A percentile compares a stretch with the other conserved stretches of the same genome.
phyloP scores from a whole-genome alignment of 306 rosid genomes.

The Acacia melanoxylon region DNA sequence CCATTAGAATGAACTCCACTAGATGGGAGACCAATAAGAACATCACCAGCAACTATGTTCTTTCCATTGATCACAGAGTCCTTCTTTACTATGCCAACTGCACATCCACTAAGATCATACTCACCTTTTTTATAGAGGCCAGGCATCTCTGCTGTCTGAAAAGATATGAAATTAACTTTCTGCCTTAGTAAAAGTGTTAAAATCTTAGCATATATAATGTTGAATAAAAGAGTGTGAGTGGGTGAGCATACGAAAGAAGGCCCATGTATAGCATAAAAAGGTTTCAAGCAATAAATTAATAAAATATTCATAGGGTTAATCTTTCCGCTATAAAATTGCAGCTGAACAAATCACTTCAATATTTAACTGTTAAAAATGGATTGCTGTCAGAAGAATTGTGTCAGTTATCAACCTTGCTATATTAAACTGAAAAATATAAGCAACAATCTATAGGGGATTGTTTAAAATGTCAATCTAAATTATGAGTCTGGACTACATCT shows the following conservation, averaged over 20 bases:
- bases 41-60: constrained; percentile 71
- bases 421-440: neutral
- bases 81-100: constrained; percentile 80
- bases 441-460: neutral
- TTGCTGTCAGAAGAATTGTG: neutral
- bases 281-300: neutral
- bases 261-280: neutral
- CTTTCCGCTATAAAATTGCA: neutral
- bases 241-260: neutral
- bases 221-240: neutral
- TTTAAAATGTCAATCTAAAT: neutral
- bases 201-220: neutral
- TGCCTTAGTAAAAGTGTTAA: constrained; percentile 7
- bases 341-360: neutral
- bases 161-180: constrained; percentile 27
- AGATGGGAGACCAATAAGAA: constrained; percentile 83
- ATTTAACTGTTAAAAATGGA: neutral
- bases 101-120: constrained; percentile 95
- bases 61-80: constrained; percentile 77
- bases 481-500: neutral
- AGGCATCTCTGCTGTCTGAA: constrained; percentile 98
- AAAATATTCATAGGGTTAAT: neutral
- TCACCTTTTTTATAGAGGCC: constrained; percentile 85
- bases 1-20: constrained; percentile 96
- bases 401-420: neutral